Evolutionary conservation across 495 filamentous ascomycete genomes (phyloP).

Genomic region (Aspergillus leporis): DNA sequence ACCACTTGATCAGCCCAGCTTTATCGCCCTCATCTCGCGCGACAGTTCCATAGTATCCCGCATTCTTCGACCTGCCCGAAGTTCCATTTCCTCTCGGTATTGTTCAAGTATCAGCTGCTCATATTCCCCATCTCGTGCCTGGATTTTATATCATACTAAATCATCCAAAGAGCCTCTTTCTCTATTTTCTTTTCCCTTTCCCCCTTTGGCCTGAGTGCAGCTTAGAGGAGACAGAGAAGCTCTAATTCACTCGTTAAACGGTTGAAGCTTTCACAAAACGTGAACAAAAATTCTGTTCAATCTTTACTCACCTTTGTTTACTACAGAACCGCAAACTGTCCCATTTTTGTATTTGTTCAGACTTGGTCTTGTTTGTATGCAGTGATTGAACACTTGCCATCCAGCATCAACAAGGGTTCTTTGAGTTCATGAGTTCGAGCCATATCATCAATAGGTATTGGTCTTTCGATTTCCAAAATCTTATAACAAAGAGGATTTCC

Average conservation of each 20-base stretch:
- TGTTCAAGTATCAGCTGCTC: not conserved
- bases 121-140: not conserved
- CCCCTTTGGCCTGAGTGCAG: not conserved
- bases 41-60: not conserved
- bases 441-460: slow-evolving; percentile 32
- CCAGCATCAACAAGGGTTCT: slow-evolving; percentile 35
- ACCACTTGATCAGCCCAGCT: too few relatives aligned
- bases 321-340: slow-evolving; percentile 18
- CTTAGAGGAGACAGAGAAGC: slow-evolving; percentile 7
- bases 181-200: not conserved
- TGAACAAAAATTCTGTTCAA: not conserved
- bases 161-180: not conserved
- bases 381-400: slow-evolving; percentile 33
- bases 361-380: slow-evolving; percentile 41
- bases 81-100: not conserved
- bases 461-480: slow-evolving; percentile 25
- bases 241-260: slow-evolving; percentile 1
- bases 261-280: not conserved
- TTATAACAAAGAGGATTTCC: slow-evolving; percentile 15
- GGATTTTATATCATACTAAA: not conserved
- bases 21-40: not conserved
- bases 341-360: slow-evolving; percentile 33
- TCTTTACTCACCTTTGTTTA: slow-evolving; percentile 9
- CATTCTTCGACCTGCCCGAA: not conserved
- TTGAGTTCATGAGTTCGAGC: slow-evolving; percentile 28